phyloP scores from a whole-genome alignment of 148 eudicot genomes.

The Arctostaphylos glauca region DNA sequence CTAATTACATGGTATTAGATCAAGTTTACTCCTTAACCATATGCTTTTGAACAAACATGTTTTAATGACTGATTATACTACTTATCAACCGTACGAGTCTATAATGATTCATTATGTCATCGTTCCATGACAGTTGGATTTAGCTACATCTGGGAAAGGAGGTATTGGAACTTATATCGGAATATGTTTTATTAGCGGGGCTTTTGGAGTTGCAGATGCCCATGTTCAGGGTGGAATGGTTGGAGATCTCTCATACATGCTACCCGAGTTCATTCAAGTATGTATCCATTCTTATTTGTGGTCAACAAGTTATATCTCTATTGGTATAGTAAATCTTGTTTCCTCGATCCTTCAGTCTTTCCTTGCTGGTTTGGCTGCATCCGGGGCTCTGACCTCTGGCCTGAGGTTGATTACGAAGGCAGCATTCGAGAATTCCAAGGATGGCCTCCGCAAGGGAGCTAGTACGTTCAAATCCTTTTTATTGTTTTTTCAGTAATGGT shows the following conservation, averaged over 20 bases:
- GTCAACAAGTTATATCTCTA: neutral
- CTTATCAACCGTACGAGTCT: neutral
- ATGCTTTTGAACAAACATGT: neutral
- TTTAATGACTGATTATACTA: neutral
- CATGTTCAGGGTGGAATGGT: constrained; percentile 67
- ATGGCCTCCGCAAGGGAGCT: constrained; percentile 60
- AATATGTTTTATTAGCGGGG: constrained; percentile 37
- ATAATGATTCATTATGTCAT: neutral
- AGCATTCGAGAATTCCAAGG: constrained; percentile 41
- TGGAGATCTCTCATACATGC: constrained; percentile 58
- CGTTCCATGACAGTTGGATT: constrained; percentile 35
- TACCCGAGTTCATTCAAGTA: constrained; percentile 54
- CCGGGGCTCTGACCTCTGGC: constrained; percentile 56
- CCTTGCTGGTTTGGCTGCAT: constrained; percentile 53
- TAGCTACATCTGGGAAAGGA: constrained; percentile 58
- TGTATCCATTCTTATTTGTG: neutral
- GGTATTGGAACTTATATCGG: constrained; percentile 47
- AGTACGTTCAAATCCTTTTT: constrained; percentile 24
- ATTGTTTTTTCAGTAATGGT: neutral
- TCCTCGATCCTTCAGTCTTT: constrained; percentile 36
- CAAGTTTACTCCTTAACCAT: neutral
- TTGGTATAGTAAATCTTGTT: neutral
- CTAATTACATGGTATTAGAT: neutral
- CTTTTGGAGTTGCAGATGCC: constrained; percentile 64
- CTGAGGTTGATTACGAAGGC: constrained; percentile 55